Evolutionary conservation across 2,329 filamentous ascomycete species (phyloP), one percentile per base, ranked within the genome.

Genomic region (Claviceps digitariae): DNA sequence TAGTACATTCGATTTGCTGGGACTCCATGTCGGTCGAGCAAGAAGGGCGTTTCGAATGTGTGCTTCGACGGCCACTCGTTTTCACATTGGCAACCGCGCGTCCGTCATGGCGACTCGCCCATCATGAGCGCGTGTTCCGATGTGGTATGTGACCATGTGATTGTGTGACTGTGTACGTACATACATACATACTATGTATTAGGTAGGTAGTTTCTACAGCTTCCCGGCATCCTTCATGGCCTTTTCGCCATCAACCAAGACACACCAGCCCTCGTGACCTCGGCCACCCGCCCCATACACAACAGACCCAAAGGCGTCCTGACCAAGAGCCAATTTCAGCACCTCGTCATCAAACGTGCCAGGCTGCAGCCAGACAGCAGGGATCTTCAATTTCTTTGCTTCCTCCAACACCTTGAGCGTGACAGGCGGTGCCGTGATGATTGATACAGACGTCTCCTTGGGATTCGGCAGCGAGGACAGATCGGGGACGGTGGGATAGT

Each of bases 341-440:
- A 89, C 85, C 54, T 82, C 80, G 51, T 86, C 80, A 65, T 95
- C 83, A 64, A 86, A 97, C 17, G 82, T 90, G 1, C 91, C 93
- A 0, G 93, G 93, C 71, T 97, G 93, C 59, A 97, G 72, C 86
- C 88, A 95, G 5, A 95, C 83, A 27, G 87, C 78, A 20, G 80
- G 77, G 46, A 95, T 72, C 3, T 90, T 84, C 12, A 86, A 74
- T 53, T 78, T 73, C 67, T 83, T 86, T 0, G 91, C 93, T 67
- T 95, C 86, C 57, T 82, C 74, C 43, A 97, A 73, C 8, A 94
- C 73, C 62, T 82, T 72, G 55, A 84, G 76, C 1, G 93, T 95
- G 31, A 87, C 82, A 2, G 76, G 69, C 0, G 93, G 91, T 3
- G 88, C 88, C 13, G 93, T 97, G 65, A 97, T 89, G 62, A 97